Evolutionary conservation across 345 rosid genomes (phyloP).

Genomic region (Euphorbia tirucalli): DNA sequence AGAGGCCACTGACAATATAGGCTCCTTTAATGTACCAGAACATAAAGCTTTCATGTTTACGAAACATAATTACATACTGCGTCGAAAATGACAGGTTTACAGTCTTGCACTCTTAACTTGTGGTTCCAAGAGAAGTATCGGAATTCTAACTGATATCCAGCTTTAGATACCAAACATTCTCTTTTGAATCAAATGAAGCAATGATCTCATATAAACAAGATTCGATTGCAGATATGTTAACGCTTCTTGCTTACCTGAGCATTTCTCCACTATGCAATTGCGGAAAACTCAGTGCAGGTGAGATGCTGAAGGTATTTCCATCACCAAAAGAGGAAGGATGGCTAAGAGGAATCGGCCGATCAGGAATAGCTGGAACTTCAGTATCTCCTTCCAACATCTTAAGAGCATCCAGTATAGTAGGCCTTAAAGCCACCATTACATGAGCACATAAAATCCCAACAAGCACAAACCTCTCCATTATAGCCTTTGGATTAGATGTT

Average conservation of each 20-base stretch:
- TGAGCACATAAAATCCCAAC: slow-evolving; percentile 90
- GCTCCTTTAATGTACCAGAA: background rate
- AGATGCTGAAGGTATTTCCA: slow-evolving; percentile 44
- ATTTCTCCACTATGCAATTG: slow-evolving; percentile 42
- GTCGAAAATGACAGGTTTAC: background rate
- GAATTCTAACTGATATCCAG: background rate
- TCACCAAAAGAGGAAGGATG: slow-evolving; percentile 38
- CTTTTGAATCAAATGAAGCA: background rate
- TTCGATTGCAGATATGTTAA: too few relatives aligned
- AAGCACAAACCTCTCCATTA: slow-evolving; percentile 80
- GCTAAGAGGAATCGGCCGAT: slow-evolving; percentile 70
- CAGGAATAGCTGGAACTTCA: slow-evolving; percentile 75
- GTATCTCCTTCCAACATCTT: slow-evolving; percentile 91
- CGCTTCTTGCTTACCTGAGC: slow-evolving; percentile 44
- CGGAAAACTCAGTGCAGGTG: slow-evolving; percentile 53
- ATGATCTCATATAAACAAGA: slow-evolving; percentile 3
- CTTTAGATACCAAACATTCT: background rate
- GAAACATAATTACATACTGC: background rate
- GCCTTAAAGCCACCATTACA: slow-evolving; percentile 90
- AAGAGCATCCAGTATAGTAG: slow-evolving; percentile 73
- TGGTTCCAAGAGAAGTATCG: background rate
- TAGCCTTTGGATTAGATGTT: slow-evolving; percentile 56
- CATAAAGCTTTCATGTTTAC: background rate
- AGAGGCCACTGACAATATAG: too few relatives aligned
- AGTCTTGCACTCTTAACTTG: background rate